Base-by-base conservation (phyloP, 164 flowering plant species). In the Chimonanthus praecox region DNA sequence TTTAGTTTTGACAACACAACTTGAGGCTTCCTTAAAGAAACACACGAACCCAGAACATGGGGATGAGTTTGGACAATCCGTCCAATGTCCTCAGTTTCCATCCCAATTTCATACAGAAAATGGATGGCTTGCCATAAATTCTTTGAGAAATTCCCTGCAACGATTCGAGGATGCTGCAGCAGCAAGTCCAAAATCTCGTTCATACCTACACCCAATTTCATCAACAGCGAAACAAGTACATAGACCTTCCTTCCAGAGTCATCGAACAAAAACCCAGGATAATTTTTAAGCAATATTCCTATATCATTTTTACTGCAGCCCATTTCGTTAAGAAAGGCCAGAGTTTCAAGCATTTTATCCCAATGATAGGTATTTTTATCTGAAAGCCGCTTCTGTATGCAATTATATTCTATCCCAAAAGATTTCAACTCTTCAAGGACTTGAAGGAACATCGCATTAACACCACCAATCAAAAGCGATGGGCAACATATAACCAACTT, bases 251-350 rank as follows among this genome's bases (percentile, higher is more conserved):
- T 72, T 44, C 92, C 95, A 16, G 92, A 89, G 71, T n/a, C 72
- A 54, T 88, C 85, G 8, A 88, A 85, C 8, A 93, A 51, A 74
- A 92, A 69, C 13, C 68, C 81, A 0, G 90, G 89, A 75, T 83
- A 84, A 49, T 73, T 78, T n/a, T 68, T 51, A 10, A 91, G 44
- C 15, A 88, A 69, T 16, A 47, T 58, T 48, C 73, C 78, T 33
- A 91, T 54, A 74, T 88, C 80, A 77, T 84, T 76, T 7, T 83
- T 67, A 61, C 75, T 76, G 76, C 54, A 88, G 64, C 87, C 85
- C 45, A 79, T 68, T 66, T 80, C 64, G 15, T 66, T 16, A 44
- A 91, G 76, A 54, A 87, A 81, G 68, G 68, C 15, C 18, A 88
- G 70, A 70, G 83, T 65, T 47, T 62, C 81, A 75, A 79, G 80